phyloP scores from a whole-genome alignment of 768 basidiomycete species.

The Pleurotus citrinopileatus region DNA sequence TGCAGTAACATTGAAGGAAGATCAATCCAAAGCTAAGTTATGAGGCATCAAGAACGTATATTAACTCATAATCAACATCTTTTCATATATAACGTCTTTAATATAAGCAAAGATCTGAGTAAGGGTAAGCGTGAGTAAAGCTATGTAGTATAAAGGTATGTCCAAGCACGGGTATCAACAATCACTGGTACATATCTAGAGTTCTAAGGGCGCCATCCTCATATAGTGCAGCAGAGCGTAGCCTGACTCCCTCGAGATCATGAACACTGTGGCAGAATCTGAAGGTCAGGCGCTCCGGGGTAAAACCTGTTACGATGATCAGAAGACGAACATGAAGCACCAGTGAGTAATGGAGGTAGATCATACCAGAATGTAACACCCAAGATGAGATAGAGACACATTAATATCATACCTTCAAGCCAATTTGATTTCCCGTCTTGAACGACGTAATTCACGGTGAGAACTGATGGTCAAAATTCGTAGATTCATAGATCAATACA shows the following conservation, averaged over 20 bases:
- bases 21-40: constrained; percentile 56
- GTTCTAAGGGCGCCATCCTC: no score
- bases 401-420: constrained; percentile 75
- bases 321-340: neutral
- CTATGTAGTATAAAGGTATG: no score
- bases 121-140: no score
- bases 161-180: no score
- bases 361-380: constrained; percentile 21
- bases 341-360: neutral
- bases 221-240: no score
- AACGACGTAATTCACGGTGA: constrained; percentile 84
- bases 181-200: no score
- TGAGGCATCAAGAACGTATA: constrained; percentile 36
- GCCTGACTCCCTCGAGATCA: no score
- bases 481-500: neutral
- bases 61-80: no score
- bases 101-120: no score
- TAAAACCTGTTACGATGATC: constrained; percentile 23
- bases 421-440: constrained; percentile 90
- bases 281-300: constrained; percentile 20
- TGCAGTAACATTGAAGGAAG: constrained; percentile 67
- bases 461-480: constrained; percentile 51
- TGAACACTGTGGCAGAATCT: constrained; percentile 3
- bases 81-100: no score
- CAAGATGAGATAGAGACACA: constrained; percentile 70